phyloP scores from a whole-genome alignment of 352 stramenopile species.

The Phytophthora pisi region DNA sequence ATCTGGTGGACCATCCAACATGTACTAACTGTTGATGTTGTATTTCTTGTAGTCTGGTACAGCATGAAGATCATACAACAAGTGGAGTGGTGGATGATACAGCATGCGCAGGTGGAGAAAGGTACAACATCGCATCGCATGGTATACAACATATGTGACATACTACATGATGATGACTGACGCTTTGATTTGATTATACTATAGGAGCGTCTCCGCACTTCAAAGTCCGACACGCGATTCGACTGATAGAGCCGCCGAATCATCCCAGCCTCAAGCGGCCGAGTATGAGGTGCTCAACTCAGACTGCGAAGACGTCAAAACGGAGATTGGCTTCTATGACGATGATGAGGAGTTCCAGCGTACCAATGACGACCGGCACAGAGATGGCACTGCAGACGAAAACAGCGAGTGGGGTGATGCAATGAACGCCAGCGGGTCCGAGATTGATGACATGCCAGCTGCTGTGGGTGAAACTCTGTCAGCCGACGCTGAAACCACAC shows the following conservation, averaged over 20 bases:
- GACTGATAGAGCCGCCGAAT: neutral
- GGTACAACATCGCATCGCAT: neutral
- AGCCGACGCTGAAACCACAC: too few relatives aligned
- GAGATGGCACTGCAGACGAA: neutral
- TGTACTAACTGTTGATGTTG: conserved; percentile 1
- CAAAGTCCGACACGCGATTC: neutral
- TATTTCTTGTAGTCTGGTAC: neutral
- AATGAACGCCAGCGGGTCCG: too few relatives aligned
- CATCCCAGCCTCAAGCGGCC: neutral
- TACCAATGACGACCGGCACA: neutral
- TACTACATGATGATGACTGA: neutral
- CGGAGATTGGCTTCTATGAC: neutral
- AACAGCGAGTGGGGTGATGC: too few relatives aligned
- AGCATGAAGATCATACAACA: neutral
- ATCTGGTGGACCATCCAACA: neutral
- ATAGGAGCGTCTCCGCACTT: neutral
- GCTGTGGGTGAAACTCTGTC: too few relatives aligned
- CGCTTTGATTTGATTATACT: neutral
- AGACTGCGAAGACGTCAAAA: neutral
- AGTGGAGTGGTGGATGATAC: neutral
- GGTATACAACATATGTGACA: neutral
- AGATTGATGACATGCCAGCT: too few relatives aligned
- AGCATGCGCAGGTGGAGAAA: neutral
- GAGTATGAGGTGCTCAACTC: neutral
- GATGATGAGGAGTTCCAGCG: neutral